Evolutionary conservation across 2,329 filamentous ascomycete genomes (phyloP).

Genomic region (Massarina eburnea): DNA sequence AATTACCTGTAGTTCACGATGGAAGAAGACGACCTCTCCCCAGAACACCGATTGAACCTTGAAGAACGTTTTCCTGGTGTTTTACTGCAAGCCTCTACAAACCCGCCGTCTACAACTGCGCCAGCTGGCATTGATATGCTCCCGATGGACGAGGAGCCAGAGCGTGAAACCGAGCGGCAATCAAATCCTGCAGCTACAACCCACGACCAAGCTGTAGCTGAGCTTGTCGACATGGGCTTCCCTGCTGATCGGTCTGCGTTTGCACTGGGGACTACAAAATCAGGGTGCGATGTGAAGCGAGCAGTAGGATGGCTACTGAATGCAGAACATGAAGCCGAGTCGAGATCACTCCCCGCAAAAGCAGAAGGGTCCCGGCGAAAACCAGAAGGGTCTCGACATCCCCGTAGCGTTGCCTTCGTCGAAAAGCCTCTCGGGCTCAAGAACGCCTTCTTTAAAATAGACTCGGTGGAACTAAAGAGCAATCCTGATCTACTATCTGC

Average conservation of each 20-base stretch:
- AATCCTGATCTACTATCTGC: slow-evolving; percentile 2
- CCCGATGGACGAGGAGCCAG: too few species aligned
- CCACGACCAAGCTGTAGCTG: too few species aligned
- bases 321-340: background rate
- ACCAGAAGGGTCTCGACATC: too few species aligned
- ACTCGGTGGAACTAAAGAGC: background rate
- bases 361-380: too few species aligned
- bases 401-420: background rate
- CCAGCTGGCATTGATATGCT: too few species aligned
- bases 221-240: too few species aligned
- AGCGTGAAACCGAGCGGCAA: background rate
- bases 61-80: slow-evolving; percentile 6
- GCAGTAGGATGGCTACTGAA: too few species aligned
- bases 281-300: too few species aligned
- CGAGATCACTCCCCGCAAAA: background rate
- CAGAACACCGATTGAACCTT: slow-evolving; percentile 2
- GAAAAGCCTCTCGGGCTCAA: slow-evolving; percentile 10
- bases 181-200: background rate
- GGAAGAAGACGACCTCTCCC: slow-evolving; percentile 1
- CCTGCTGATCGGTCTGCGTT: too few species aligned
- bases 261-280: too few species aligned
- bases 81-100: background rate
- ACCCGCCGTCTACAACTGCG: background rate
- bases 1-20: slow-evolving; percentile 4
- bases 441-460: slow-evolving; percentile 10